Conservation (phyloP, 768 basidiomycete genomes). For the Glaciozyma martinii region DNA sequence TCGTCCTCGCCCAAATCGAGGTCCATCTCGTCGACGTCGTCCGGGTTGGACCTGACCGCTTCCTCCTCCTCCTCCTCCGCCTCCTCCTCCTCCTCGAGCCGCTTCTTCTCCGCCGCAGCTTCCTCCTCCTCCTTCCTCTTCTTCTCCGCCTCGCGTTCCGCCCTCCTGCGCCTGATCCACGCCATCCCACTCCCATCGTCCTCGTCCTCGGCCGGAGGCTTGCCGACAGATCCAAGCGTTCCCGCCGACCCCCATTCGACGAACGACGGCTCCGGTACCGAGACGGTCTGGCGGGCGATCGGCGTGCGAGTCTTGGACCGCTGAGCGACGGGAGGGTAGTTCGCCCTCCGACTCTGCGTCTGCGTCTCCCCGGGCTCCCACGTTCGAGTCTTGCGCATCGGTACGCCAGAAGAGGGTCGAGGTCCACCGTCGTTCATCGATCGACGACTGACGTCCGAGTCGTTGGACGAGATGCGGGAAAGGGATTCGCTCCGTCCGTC, state of each 20-base stretch:
- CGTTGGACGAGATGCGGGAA: conserved; percentile 3
- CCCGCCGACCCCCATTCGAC: conserved; percentile 18
- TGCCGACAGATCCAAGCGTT: background rate
- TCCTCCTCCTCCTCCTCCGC: background rate
- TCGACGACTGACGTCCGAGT: conserved; percentile 5
- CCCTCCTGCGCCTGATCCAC: conserved; percentile 15
- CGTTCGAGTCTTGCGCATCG: conserved; percentile 25
- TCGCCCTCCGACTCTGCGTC: background rate
- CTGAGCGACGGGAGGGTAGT: conserved; percentile 31
- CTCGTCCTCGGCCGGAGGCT: background rate
- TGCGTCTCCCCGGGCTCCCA: conserved; percentile 22
- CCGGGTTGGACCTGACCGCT: too few relatives aligned
- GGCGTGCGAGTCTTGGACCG: conserved; percentile 5
- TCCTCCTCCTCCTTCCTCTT: conserved; percentile 4
- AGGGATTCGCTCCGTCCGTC: background rate
- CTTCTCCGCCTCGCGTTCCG: conserved; percentile 7
- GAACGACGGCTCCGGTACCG: conserved; percentile 20
- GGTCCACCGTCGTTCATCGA: background rate
- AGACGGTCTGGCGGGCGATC: background rate
- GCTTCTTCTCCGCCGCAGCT: background rate
- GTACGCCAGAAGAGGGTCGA: conserved; percentile 14
- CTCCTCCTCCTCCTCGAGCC: background rate
- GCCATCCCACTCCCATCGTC: conserved; percentile 24
- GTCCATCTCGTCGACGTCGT: background rate
- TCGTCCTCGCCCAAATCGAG: background rate